These are phyloP conservation scores for Xylaria multiplex DNA, from an alignment of 2,329 filamentous ascomycete genomes.

Conservation along the genomic window DNA sequence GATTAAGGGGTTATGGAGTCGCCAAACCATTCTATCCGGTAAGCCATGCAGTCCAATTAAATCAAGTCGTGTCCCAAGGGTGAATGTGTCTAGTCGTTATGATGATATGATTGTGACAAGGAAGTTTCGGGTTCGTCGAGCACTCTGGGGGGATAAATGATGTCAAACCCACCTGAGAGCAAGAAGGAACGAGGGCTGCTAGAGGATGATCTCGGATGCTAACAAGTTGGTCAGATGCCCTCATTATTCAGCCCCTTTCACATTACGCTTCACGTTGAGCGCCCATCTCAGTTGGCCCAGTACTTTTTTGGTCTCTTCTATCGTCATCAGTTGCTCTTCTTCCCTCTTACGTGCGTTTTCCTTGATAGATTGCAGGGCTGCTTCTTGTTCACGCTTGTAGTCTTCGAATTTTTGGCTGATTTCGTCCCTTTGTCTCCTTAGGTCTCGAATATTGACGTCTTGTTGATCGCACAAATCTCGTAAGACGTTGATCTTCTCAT, in stretches of 20 bases:
- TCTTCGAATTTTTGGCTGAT: slow-evolving; percentile 69
- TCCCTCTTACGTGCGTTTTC: slow-evolving; percentile 66
- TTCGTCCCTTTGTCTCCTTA: slow-evolving; percentile 69
- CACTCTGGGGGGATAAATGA: slow-evolving; percentile 1
- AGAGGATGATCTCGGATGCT: slow-evolving; percentile 7
- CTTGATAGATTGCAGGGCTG: slow-evolving; percentile 69
- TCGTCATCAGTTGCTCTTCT: slow-evolving; percentile 66
- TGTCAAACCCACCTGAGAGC: slow-evolving; percentile 37
- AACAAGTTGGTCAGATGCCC: neutral
- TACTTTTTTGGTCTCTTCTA: slow-evolving; percentile 69
- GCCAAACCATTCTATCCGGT: slow-evolving; percentile 35
- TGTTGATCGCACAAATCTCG: slow-evolving; percentile 78
- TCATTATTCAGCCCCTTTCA: slow-evolving; percentile 63
- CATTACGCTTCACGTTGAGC: slow-evolving; percentile 71
- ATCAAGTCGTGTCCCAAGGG: slow-evolving; percentile 29
- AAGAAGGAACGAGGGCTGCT: neutral
- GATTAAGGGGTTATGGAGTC: slow-evolving; percentile 22
- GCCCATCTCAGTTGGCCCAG: slow-evolving; percentile 78
- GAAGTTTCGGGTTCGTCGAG: slow-evolving; percentile 2
- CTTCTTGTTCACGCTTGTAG: slow-evolving; percentile 73
- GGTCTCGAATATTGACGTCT: slow-evolving; percentile 71
- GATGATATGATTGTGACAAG: neutral
- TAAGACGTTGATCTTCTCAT: slow-evolving; percentile 71
- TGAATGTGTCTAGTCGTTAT: slow-evolving; percentile 22
- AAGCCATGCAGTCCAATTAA: slow-evolving; percentile 32